Evolutionary conservation across 805 yeast species (phyloP).

Genomic region (Cyberlindnera americana): DNA sequence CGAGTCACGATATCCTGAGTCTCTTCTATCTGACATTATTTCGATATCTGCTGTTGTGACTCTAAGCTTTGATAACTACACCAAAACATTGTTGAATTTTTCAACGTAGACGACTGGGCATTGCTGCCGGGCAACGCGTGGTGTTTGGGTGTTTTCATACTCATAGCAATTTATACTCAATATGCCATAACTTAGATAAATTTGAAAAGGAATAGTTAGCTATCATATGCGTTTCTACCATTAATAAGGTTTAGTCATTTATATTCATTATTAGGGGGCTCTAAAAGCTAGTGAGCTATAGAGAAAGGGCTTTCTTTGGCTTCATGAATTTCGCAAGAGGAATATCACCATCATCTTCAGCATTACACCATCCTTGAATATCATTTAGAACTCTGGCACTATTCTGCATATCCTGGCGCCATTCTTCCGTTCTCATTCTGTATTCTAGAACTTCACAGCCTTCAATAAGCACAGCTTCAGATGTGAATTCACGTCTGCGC

Average conservation of each 20-base stretch:
- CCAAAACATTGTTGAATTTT: too few relatives aligned
- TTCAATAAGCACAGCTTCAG: slow-evolving; percentile 55
- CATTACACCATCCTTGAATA: slow-evolving; percentile 60
- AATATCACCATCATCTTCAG: slow-evolving; percentile 37
- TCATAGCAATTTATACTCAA: too few relatives aligned
- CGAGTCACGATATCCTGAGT: slow-evolving; percentile 3
- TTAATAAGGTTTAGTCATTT: too few relatives aligned
- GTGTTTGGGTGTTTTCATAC: too few relatives aligned
- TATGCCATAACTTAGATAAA: too few relatives aligned
- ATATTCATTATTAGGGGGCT: too few relatives aligned
- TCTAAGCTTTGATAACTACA: too few relatives aligned
- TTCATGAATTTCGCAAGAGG: neutral
- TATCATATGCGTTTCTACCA: too few relatives aligned
- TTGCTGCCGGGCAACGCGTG: too few relatives aligned
- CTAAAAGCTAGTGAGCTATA: too few relatives aligned
- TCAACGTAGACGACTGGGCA: too few relatives aligned
- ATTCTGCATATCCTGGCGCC: slow-evolving; percentile 50
- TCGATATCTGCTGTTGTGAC: neutral
- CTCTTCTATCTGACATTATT: slow-evolving; percentile 4
- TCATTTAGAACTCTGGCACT: slow-evolving; percentile 60
- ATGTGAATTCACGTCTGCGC: slow-evolving; percentile 31
- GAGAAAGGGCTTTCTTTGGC: neutral
- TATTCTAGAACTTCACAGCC: slow-evolving; percentile 69
- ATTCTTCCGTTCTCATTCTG: slow-evolving; percentile 58
- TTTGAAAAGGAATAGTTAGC: too few relatives aligned